A percentile compares a stretch with the other conserved stretches of the same genome.
Evolutionary conservation across 2,329 filamentous ascomycete species (phyloP).

Genomic region (Aspergillus thermomutatus): DNA sequence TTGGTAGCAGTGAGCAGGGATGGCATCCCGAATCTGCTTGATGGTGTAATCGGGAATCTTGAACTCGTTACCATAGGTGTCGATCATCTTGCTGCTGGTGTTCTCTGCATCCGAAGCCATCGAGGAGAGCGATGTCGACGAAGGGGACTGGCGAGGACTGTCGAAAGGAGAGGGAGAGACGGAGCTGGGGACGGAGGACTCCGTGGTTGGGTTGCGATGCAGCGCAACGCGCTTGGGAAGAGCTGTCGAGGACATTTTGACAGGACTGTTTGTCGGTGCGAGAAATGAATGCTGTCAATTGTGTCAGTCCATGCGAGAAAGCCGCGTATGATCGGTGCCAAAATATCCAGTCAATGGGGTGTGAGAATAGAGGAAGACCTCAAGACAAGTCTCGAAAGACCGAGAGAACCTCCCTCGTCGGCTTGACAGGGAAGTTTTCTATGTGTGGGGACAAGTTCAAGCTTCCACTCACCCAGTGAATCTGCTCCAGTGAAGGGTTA

Average conservation of each 20-base stretch:
- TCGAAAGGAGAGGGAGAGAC: constrained; percentile 55
- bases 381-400: background rate
- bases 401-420: background rate
- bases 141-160: constrained; percentile 63
- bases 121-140: constrained; percentile 89
- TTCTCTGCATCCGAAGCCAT: constrained; percentile 67
- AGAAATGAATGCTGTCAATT: background rate
- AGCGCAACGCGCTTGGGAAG: constrained; percentile 47
- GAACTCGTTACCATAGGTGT: constrained; percentile 95
- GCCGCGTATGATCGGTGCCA: too few relatives aligned
- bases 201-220: constrained; percentile 51
- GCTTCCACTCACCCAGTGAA: constrained; percentile 1
- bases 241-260: constrained; percentile 50
- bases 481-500: background rate
- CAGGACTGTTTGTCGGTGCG: background rate
- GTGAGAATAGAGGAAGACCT: background rate
- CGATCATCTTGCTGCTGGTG: constrained; percentile 60
- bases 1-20: constrained; percentile 95
- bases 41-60: constrained; percentile 92
- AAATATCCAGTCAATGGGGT: background rate
- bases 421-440: background rate
- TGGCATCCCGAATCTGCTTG: constrained; percentile 95
- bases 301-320: background rate
- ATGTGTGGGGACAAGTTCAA: background rate
- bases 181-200: constrained; percentile 56